Base-by-base conservation (phyloP, 2,329 filamentous ascomycete species). In the Cytospora chrysosperma region DNA sequence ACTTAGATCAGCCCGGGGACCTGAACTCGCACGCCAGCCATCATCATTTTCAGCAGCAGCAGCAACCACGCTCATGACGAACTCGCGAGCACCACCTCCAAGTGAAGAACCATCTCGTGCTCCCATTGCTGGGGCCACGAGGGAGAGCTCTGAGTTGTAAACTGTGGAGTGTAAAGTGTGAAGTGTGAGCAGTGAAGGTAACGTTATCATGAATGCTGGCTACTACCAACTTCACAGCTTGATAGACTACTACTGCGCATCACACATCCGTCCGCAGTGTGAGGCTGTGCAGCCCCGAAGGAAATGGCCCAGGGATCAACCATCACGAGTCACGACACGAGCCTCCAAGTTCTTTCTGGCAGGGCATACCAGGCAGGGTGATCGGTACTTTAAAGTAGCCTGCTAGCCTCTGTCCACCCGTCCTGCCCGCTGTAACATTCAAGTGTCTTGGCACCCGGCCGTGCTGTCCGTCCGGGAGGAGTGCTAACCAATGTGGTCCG, bases 281-380 rank as follows among this genome's bases (percentile, higher is more conserved):
- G 63, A 65, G 63, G 63, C 63, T 63, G 63, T 65, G 63, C 60
- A 63, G 26, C 40, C 28, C 53, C 21, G 9, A 47, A 24, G 10
- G 13, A 24, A 21, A 47, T 9, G 27, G 40, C 15, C 50, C 24
- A 30, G 55, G 55, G 30, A 28, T 26, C 24, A 27, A 21, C 17
- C 43, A 34, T 56, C 34, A 32, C 30, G 32, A 56, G n/a, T 37
- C 32, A 34, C 50, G 49, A 60, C 58, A 60, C 58, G 58, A 60
- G 43, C 43, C 24, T 47, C 43, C 21, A 47, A 47, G 15, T 21
- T 47, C 7, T 9, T 21, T 47, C 17, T 47, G 30, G 32, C 32
- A 34, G 21, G 43, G 19, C 37, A n/a, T n/a, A 7, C 8, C 37
- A 19, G 4, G 5, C 37, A 43, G n/a, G n/a, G n/a, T n/a, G n/a